These are phyloP conservation scores for Actinomortierella ambigua DNA, from an alignment of 371 early-diverging fungal species.

Conservation along the genomic window DNA sequence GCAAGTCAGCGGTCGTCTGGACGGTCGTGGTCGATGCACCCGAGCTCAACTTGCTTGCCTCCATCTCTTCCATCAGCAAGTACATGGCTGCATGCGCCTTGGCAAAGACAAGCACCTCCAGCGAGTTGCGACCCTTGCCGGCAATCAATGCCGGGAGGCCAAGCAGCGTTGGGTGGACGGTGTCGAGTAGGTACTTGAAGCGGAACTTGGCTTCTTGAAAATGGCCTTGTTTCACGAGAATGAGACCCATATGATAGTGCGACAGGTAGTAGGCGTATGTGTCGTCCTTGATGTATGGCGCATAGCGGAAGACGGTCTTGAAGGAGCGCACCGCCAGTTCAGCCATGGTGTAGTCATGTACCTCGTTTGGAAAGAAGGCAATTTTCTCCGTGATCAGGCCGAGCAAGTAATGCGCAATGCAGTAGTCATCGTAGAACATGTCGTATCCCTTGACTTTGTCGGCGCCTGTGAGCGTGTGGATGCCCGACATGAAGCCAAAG, in stretches of 20 bases:
- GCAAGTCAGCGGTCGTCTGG: too few relatives aligned
- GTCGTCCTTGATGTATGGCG: conserved; percentile 43
- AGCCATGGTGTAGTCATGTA: conserved; percentile 30
- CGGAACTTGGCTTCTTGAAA: conserved; percentile 29
- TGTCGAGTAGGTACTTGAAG: conserved; percentile 39
- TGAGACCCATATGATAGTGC: conserved; percentile 35
- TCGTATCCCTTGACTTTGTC: conserved; percentile 26
- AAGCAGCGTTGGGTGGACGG: conserved; percentile 20
- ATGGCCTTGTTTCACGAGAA: conserved; percentile 25
- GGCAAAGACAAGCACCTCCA: conserved; percentile 30
- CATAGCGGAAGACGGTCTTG: conserved; percentile 41
- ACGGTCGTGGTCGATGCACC: too few relatives aligned
- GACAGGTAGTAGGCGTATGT: conserved; percentile 41
- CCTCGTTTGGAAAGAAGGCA: conserved; percentile 33
- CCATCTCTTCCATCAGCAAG: conserved; percentile 27
- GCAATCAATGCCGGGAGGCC: conserved; percentile 29
- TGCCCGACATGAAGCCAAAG: conserved; percentile 10
- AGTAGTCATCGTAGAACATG: conserved; percentile 39
- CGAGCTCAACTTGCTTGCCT: neutral
- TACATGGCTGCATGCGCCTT: conserved; percentile 39
- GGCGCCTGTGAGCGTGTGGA: conserved; percentile 25
- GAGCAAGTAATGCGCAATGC: conserved; percentile 31
- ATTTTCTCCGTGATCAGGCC: conserved; percentile 35
- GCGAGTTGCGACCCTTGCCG: conserved; percentile 37
- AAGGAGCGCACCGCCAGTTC: conserved; percentile 15